Conservation (phyloP, 1,284 basidiomycete species). For the Sporisorium graminicola region DNA sequence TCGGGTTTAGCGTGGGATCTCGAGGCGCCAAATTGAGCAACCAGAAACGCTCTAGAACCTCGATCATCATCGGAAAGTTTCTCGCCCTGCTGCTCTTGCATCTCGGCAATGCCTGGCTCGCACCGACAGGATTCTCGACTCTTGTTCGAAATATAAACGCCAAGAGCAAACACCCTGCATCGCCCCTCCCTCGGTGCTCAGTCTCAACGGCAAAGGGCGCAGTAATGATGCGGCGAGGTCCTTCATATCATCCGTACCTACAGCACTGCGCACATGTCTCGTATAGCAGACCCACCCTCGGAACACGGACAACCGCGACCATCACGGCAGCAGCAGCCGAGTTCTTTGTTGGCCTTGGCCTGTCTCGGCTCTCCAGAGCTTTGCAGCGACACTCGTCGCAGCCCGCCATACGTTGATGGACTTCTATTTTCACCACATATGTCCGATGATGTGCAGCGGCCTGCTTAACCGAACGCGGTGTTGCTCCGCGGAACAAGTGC, state of each 20-base stretch:
- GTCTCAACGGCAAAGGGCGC: no score
- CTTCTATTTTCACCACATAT: neutral
- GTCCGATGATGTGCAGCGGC: neutral
- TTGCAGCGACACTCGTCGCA: neutral
- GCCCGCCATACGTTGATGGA: no score
- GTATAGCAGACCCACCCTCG: neutral
- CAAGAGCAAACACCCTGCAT: neutral
- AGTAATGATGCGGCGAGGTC: neutral
- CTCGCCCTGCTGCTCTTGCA: no score
- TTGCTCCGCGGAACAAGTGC: neutral
- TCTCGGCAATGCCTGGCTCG: neutral
- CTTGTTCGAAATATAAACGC: neutral
- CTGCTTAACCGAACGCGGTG: neutral
- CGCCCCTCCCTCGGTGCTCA: neutral
- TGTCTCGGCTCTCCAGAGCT: conserved; percentile 1
- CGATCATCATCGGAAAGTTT: neutral
- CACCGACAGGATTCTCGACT: neutral
- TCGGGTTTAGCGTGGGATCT: neutral
- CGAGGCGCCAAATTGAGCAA: neutral
- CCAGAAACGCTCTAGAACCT: neutral
- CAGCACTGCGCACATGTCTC: no score
- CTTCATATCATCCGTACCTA: no score
- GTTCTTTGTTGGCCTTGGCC: neutral
- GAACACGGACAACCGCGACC: neutral
- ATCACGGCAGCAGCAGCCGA: neutral